A percentile compares a stretch with the other conserved stretches of the same genome.
phyloP scores from a whole-genome alignment of 371 early-diverging fungal species.

The Circinella minor region DNA sequence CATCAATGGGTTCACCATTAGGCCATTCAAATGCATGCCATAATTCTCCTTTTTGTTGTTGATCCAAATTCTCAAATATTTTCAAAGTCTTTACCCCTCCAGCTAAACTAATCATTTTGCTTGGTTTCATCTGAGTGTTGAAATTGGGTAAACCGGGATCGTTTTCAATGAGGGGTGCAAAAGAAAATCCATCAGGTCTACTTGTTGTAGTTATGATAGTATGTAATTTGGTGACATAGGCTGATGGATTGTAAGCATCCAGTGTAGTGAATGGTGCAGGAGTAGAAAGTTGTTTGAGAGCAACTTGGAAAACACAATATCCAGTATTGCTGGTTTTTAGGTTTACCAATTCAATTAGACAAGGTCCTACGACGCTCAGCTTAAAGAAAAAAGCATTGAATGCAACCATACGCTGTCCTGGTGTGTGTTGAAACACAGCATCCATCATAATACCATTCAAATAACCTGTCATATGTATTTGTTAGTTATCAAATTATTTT shows the following conservation, averaged over 20 bases:
- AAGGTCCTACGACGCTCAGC: background rate
- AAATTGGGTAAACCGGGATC: background rate
- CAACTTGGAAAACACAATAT: background rate
- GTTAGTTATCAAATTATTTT: background rate
- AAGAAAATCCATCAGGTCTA: background rate
- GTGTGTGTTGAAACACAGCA: background rate
- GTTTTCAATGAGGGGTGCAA: background rate
- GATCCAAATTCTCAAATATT: background rate
- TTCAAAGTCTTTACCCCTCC: background rate
- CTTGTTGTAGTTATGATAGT: background rate
- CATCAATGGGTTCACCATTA: slow-evolving; percentile 1
- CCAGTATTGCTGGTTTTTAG: background rate
- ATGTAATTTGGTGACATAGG: slow-evolving; percentile 1
- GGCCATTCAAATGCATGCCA: slow-evolving; percentile 10
- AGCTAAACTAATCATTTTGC: background rate
- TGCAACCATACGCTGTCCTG: background rate
- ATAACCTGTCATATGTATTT: background rate
- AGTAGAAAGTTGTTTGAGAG: slow-evolving; percentile 1
- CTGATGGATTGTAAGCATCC: background rate
- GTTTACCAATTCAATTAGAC: background rate
- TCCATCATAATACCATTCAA: background rate
- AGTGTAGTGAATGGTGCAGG: background rate
- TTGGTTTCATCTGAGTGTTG: background rate
- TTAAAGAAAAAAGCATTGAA: slow-evolving; percentile 5
- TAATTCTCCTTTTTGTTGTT: background rate